phyloP scores from a whole-genome alignment of 2,329 filamentous ascomycete species.

The Rhynchosporium graminicola region DNA sequence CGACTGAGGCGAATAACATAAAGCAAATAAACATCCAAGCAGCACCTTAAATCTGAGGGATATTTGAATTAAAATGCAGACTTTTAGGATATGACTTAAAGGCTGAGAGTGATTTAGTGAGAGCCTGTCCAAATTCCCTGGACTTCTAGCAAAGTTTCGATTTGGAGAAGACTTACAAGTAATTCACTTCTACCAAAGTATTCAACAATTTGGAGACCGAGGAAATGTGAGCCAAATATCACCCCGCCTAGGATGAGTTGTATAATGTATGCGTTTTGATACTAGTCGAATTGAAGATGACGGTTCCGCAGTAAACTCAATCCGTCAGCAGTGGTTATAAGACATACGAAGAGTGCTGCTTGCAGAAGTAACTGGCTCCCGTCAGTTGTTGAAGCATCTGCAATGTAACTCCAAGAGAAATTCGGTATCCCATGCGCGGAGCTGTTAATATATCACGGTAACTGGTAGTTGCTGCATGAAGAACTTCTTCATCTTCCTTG shows the following conservation, averaged over 20 bases:
- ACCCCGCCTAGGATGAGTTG: slow-evolving; percentile 68
- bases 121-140: background rate
- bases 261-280: slow-evolving; percentile 65
- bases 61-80: background rate
- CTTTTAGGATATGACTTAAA: background rate
- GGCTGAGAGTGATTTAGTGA: background rate
- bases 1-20: slow-evolving; percentile 55
- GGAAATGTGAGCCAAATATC: slow-evolving; percentile 66
- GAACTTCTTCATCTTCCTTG: slow-evolving; percentile 66
- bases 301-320: slow-evolving; percentile 59
- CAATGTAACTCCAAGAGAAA: slow-evolving; percentile 61
- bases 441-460: slow-evolving; percentile 61
- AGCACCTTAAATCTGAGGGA: slow-evolving; percentile 54
- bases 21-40: slow-evolving; percentile 63
- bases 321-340: slow-evolving; percentile 29
- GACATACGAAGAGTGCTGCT: background rate
- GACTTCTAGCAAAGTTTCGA: background rate
- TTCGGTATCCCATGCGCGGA: slow-evolving; percentile 64
- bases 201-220: slow-evolving; percentile 65
- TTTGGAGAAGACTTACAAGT: background rate
- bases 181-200: slow-evolving; percentile 63
- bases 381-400: slow-evolving; percentile 69
- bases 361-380: slow-evolving; percentile 59
- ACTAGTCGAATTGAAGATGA: slow-evolving; percentile 56
- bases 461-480: slow-evolving; percentile 49